A percentile compares a stretch with the other conserved stretches of the same genome.
Evolutionary conservation across 352 stramenopile genomes (phyloP).

Genomic region (Blastocystis hominis): DNA sequence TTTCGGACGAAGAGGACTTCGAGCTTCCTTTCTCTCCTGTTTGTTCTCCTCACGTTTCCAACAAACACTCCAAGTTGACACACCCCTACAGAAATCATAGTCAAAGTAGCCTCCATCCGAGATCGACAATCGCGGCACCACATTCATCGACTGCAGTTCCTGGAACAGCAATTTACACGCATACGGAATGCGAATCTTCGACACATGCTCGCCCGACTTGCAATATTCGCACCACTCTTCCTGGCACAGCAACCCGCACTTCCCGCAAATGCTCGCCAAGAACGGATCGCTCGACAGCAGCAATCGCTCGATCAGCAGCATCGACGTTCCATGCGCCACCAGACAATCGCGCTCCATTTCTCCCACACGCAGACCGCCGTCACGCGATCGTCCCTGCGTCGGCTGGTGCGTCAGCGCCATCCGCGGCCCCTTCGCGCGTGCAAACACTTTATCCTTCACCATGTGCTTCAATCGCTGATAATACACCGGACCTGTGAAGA

Average conservation of each 20-base stretch:
- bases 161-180: slow-evolving; percentile 96
- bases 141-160: slow-evolving; percentile 98
- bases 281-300: slow-evolving; percentile 99
- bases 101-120: slow-evolving; percentile 69
- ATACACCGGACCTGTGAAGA: slow-evolving; percentile 98
- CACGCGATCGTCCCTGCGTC: slow-evolving; percentile 89
- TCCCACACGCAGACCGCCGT: slow-evolving; percentile 92
- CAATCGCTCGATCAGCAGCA: slow-evolving; percentile 96
- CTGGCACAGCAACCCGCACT: slow-evolving; percentile 70
- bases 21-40: not conserved
- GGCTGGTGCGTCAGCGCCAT: slow-evolving; percentile 89
- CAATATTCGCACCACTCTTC: slow-evolving; percentile 96
- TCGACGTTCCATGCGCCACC: slow-evolving; percentile 96
- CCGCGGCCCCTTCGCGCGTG: slow-evolving; percentile 72
- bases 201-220: slow-evolving; percentile 89
- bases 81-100: slow-evolving; percentile 50
- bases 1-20: not conserved
- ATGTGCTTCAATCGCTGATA: slow-evolving; percentile 99
- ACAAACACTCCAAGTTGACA: slow-evolving; percentile 1
- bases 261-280: slow-evolving; percentile 75
- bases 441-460: slow-evolving; percentile 99
- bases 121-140: slow-evolving; percentile 87
- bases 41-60: slow-evolving; percentile 12
- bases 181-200: slow-evolving; percentile 92
- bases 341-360: slow-evolving; percentile 99